phyloP scores from a whole-genome alignment of 78 protist species.

The Dictyostelium firmibasis region DNA sequence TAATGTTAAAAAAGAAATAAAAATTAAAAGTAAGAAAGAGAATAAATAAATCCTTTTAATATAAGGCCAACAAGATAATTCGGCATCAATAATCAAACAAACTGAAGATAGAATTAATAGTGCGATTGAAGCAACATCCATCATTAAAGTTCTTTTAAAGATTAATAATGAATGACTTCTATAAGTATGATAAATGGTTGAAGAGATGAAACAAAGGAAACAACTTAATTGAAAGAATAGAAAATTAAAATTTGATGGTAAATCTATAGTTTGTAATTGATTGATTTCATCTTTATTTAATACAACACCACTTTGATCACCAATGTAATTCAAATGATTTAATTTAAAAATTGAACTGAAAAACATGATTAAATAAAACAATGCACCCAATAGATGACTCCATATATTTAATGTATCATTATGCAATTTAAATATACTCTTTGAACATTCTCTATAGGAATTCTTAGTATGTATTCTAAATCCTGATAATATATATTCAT shows the following conservation, averaged over 20 bases:
- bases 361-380: neutral
- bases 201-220: neutral
- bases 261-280: neutral
- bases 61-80: slow-evolving; percentile 28
- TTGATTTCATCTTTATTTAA: neutral
- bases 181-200: slow-evolving; percentile 16
- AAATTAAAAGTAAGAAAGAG: slow-evolving; percentile 29
- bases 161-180: slow-evolving; percentile 26
- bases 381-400: slow-evolving; percentile 42
- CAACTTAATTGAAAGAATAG: slow-evolving; percentile 9
- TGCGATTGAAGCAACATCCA: slow-evolving; percentile 33
- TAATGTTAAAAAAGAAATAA: slow-evolving; percentile 13
- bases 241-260: neutral
- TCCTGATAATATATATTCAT: slow-evolving; percentile 34
- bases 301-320: neutral
- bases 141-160: slow-evolving; percentile 38
- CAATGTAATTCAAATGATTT: neutral
- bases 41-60: neutral
- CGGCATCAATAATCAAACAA: slow-evolving; percentile 17
- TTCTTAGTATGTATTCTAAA: slow-evolving; percentile 26
- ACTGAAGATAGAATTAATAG: slow-evolving; percentile 36
- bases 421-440: slow-evolving; percentile 13
- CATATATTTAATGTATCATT: slow-evolving; percentile 70
- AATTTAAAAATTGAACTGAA: neutral
- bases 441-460: slow-evolving; percentile 35